These are phyloP conservation scores for Pilasporangium apinafurcum DNA, from an alignment of 352 stramenopile genomes.

Conservation along the genomic window DNA sequence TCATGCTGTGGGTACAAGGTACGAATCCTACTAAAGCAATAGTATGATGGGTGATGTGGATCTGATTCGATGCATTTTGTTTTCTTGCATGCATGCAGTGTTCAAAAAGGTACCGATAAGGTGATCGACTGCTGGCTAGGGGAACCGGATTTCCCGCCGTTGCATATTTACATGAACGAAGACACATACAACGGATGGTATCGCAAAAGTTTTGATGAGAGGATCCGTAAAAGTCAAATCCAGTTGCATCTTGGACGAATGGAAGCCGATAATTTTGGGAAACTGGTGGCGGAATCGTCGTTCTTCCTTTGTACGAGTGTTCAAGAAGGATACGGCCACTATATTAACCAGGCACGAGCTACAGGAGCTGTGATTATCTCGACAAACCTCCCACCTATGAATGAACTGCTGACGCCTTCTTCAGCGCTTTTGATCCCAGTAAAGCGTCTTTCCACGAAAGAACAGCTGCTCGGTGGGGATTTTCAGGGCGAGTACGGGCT, in stretches of 20 bases:
- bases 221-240: slow-evolving; percentile 6
- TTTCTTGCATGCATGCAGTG: slow-evolving; percentile 6
- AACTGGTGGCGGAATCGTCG: slow-evolving; percentile 24
- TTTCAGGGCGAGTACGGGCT: slow-evolving; percentile 48
- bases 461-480: slow-evolving; percentile 44
- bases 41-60: not conserved
- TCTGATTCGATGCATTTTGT: not conserved
- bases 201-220: not conserved
- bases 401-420: slow-evolving; percentile 43
- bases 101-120: slow-evolving; percentile 21
- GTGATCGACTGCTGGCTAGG: slow-evolving; percentile 28
- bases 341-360: slow-evolving; percentile 56
- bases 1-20: slow-evolving; percentile 22
- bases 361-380: slow-evolving; percentile 41
- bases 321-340: slow-evolving; percentile 54
- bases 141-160: slow-evolving; percentile 16
- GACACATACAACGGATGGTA: slow-evolving; percentile 10
- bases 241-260: slow-evolving; percentile 18
- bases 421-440: no score
- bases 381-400: slow-evolving; percentile 49
- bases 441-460: no score
- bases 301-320: slow-evolving; percentile 50
- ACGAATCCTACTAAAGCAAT: not conserved
- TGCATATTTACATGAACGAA: slow-evolving; percentile 23
- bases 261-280: slow-evolving; percentile 25